These are phyloP conservation scores for Candolleomyces eurysporus DNA, from an alignment of 768 basidiomycete genomes.

Conservation along the genomic window DNA sequence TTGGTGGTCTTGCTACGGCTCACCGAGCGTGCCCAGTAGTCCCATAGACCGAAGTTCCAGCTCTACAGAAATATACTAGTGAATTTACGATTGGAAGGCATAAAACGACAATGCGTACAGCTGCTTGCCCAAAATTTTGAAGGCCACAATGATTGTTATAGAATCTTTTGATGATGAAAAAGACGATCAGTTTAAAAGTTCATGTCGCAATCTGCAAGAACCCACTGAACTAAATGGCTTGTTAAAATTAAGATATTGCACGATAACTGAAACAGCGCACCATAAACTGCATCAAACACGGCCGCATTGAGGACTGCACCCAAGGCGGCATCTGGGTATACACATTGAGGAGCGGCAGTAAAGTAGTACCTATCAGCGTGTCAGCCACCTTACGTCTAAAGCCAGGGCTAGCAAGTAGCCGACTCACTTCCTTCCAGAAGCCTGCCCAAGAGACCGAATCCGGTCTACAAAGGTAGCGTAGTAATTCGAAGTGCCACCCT, in stretches of 20 bases:
- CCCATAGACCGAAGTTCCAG: conserved; percentile 67
- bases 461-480: conserved; percentile 56
- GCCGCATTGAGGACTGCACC: conserved; percentile 58
- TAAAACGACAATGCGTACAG: too few species aligned
- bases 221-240: conserved; percentile 33
- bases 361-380: conserved; percentile 51
- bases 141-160: conserved; percentile 57
- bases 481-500: conserved; percentile 53
- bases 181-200: not conserved
- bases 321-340: conserved; percentile 65
- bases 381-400: not conserved
- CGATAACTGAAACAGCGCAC: conserved; percentile 20
- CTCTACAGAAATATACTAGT: conserved; percentile 30
- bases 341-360: conserved; percentile 65
- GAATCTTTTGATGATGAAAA: conserved; percentile 43
- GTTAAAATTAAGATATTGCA: not conserved
- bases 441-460: conserved; percentile 49
- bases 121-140: conserved; percentile 42
- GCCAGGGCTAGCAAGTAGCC: not conserved
- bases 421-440: conserved; percentile 52
- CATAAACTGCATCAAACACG: conserved; percentile 70
- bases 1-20: conserved; percentile 63
- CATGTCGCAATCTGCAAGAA: not conserved
- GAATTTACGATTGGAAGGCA: too few species aligned
- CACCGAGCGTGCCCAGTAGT: conserved; percentile 58